phyloP scores from a whole-genome alignment of 306 rosid genomes.

The Cucurbita moschata region DNA sequence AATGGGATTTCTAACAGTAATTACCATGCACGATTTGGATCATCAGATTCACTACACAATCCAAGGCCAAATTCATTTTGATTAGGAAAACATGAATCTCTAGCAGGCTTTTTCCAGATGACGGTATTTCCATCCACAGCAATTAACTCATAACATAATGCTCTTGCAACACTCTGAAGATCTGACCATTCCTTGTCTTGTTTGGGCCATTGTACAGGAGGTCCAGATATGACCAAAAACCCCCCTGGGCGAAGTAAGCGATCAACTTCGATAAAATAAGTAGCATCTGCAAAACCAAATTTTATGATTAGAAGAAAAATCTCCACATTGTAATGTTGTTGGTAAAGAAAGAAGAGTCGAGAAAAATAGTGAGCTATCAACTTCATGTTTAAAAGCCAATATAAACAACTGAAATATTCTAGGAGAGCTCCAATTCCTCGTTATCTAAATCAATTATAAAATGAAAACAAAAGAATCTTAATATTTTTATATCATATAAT shows the following conservation, averaged over 20 bases:
- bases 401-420: background rate
- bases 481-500: background rate
- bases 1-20: background rate
- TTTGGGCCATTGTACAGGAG: constrained; percentile 93
- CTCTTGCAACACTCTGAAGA: constrained; percentile 86
- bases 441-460: background rate
- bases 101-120: constrained; percentile 82
- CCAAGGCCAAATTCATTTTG: constrained; percentile 80
- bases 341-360: background rate
- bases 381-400: background rate
- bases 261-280: constrained; percentile 90
- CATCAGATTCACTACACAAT: constrained; percentile 61
- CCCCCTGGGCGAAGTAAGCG: constrained; percentile 96
- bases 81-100: constrained; percentile 59
- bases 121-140: constrained; percentile 89
- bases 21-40: constrained; percentile 82
- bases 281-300: constrained; percentile 56
- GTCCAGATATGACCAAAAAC: constrained; percentile 81
- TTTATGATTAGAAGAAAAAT: background rate
- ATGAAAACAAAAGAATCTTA: background rate
- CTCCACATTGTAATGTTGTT: background rate
- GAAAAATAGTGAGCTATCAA: background rate
- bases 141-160: constrained; percentile 81
- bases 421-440: background rate
- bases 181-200: constrained; percentile 99